These are phyloP conservation scores for Sporothrix globosa DNA, from an alignment of 2,329 filamentous ascomycete genomes.

Conservation along the genomic window DNA sequence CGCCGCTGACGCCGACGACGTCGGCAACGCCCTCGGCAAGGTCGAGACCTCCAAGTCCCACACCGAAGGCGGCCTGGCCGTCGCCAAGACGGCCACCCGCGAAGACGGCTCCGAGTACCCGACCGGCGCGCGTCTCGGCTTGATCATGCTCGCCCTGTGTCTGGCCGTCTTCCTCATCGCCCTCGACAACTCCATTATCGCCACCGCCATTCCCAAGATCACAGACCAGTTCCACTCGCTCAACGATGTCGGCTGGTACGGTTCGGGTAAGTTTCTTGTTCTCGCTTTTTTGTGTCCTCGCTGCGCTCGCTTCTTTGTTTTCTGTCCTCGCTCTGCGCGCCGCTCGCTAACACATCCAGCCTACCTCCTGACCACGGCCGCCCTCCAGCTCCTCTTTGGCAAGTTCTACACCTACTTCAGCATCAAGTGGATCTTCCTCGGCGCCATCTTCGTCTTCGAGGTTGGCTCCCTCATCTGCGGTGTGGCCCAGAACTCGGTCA, in stretches of 20 bases:
- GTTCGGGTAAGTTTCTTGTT: constrained; percentile 38
- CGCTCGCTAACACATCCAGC: constrained; percentile 34
- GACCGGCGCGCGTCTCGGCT: constrained; percentile 42
- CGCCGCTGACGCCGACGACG: neutral
- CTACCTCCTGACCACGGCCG: constrained; percentile 45
- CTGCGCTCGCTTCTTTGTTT: neutral
- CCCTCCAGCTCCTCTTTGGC: constrained; percentile 43
- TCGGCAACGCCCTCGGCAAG: constrained; percentile 11
- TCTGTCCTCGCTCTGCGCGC: neutral
- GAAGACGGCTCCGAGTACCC: constrained; percentile 49
- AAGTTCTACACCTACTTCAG: constrained; percentile 47
- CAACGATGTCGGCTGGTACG: constrained; percentile 51
- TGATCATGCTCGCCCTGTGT: constrained; percentile 51
- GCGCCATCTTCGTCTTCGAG: constrained; percentile 45
- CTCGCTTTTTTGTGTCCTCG: constrained; percentile 5
- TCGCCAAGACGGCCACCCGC: constrained; percentile 39
- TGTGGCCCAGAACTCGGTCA: constrained; percentile 36
- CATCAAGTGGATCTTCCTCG: constrained; percentile 44
- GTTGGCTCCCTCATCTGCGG: constrained; percentile 46
- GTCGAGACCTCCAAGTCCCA: constrained; percentile 32
- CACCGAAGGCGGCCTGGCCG: constrained; percentile 21
- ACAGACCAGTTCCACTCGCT: constrained; percentile 46
- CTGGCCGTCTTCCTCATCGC: constrained; percentile 52
- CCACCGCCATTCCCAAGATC: constrained; percentile 45
- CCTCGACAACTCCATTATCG: constrained; percentile 44